These are phyloP conservation scores for Pseudognaphalium luteoalbum DNA, from an alignment of 129 eudicot genomes.

Conservation along the genomic window DNA sequence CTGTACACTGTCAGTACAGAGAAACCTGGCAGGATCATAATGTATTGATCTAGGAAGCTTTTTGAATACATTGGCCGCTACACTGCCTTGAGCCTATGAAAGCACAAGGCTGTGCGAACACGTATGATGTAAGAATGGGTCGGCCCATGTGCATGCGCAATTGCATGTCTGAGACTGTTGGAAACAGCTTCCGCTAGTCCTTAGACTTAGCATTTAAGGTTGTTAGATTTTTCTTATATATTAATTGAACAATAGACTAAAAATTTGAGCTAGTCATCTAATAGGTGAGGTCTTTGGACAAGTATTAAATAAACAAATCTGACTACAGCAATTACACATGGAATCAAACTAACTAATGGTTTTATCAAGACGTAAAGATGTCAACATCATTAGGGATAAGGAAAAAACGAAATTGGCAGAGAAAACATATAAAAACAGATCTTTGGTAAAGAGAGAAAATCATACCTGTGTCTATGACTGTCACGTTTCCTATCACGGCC, in stretches of 20 bases:
- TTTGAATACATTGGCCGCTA: slow-evolving; percentile 39
- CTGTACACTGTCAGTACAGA: slow-evolving; percentile 99
- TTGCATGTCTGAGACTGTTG: slow-evolving; percentile 16
- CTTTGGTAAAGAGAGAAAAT: background rate
- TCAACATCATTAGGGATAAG: background rate
- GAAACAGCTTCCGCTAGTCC: slow-evolving; percentile 58
- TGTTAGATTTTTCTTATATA: background rate
- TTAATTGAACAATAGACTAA: background rate
- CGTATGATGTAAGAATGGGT: slow-evolving; percentile 23
- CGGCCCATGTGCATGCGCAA: slow-evolving; percentile 27
- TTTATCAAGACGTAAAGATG: background rate
- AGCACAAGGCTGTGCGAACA: slow-evolving; percentile 33
- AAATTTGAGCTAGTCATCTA: too few relatives aligned
- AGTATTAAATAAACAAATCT: background rate
- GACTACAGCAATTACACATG: background rate
- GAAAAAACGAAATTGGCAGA: background rate
- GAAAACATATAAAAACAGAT: background rate
- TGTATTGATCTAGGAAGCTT: slow-evolving; percentile 73
- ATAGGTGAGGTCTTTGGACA: background rate
- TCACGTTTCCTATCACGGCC: slow-evolving; percentile 83
- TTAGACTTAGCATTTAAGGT: slow-evolving; percentile 9
- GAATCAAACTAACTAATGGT: background rate
- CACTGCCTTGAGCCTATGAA: slow-evolving; percentile 37
- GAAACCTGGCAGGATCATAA: slow-evolving; percentile 96
- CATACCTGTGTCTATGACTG: slow-evolving; percentile 88